Conservation (phyloP, 768 basidiomycete genomes). For the Leccinellum rugosiceps region DNA sequence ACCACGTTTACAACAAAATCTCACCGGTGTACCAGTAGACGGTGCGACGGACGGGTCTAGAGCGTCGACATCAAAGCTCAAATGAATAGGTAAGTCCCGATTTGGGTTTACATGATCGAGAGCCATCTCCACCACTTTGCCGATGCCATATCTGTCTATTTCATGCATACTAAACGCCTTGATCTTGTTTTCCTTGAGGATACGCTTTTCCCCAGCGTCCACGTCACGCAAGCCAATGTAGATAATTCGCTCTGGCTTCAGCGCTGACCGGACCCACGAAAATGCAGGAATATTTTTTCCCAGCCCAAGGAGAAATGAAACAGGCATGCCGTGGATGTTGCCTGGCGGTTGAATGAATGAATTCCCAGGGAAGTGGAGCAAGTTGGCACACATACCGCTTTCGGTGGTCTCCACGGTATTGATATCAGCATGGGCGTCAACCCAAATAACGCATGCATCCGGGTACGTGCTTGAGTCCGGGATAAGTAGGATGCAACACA, state of each 20-base stretch:
- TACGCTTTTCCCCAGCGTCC: conserved; percentile 82
- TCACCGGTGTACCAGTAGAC: conserved; percentile 87
- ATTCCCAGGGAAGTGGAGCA: background rate
- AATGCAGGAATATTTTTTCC: conserved; percentile 41
- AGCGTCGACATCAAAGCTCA: conserved; percentile 96
- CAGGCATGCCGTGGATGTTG: conserved; percentile 97
- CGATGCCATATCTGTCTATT: conserved; percentile 85
- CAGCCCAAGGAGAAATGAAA: conserved; percentile 80
- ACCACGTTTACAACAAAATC: conserved; percentile 16
- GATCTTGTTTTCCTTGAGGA: conserved; percentile 77
- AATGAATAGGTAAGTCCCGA: conserved; percentile 81
- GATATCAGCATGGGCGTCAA: conserved; percentile 97
- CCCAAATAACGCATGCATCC: conserved; percentile 88
- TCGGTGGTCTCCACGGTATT: conserved; percentile 84
- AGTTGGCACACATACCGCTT: conserved; percentile 46
- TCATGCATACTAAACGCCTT: conserved; percentile 93
- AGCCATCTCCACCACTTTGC: conserved; percentile 94
- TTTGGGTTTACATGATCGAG: conserved; percentile 89
- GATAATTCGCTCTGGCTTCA: conserved; percentile 77
- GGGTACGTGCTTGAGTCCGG: conserved; percentile 55
- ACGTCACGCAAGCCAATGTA: conserved; percentile 97
- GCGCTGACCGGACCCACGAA: conserved; percentile 58
- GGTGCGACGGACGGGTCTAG: conserved; percentile 95
- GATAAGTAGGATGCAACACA: conserved; percentile 2
- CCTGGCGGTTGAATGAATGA: conserved; percentile 42